A percentile compares a stretch with the other conserved stretches of the same genome.
These are phyloP conservation scores for Arthroderma uncinatum DNA, from an alignment of 2,329 filamentous ascomycete species.

Conservation along the genomic window DNA sequence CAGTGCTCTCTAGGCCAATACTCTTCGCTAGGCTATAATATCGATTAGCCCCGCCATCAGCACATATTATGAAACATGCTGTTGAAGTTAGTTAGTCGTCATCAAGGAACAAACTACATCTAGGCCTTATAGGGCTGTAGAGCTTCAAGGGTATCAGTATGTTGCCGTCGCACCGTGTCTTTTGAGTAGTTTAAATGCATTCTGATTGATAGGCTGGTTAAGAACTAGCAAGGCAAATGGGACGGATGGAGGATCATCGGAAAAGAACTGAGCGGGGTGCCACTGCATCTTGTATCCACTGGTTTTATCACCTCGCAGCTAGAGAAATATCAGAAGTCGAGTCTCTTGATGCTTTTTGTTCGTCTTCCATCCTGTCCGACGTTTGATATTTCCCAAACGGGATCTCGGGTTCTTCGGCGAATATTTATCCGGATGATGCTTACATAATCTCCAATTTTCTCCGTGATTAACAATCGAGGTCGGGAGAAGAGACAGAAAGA, in stretches of 20 bases:
- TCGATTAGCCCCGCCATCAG: slow-evolving; percentile 82
- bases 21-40: slow-evolving; percentile 45
- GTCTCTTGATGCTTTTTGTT: not conserved
- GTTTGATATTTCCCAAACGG: slow-evolving; percentile 2
- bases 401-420: not conserved
- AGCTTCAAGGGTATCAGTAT: not conserved
- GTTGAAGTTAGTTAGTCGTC: slow-evolving; percentile 3
- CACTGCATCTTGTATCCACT: slow-evolving; percentile 24
- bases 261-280: slow-evolving; percentile 34
- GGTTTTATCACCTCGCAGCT: not conserved
- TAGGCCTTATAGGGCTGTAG: not conserved
- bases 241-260: slow-evolving; percentile 18
- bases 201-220: slow-evolving; percentile 48
- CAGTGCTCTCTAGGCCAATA: slow-evolving; percentile 21
- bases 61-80: slow-evolving; percentile 63
- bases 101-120: not conserved
- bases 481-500: not conserved
- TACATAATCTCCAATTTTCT: slow-evolving; percentile 6
- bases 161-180: slow-evolving; percentile 23
- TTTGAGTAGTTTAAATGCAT: slow-evolving; percentile 29
- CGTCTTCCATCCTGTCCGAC: no score
- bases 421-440: not conserved
- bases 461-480: slow-evolving; percentile 4
- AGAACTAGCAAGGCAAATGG: slow-evolving; percentile 46
- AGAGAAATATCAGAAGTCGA: not conserved